These are phyloP conservation scores for Phaeomoniella chlamydospora DNA, from an alignment of 2,329 filamentous ascomycete genomes.

Conservation along the genomic window DNA sequence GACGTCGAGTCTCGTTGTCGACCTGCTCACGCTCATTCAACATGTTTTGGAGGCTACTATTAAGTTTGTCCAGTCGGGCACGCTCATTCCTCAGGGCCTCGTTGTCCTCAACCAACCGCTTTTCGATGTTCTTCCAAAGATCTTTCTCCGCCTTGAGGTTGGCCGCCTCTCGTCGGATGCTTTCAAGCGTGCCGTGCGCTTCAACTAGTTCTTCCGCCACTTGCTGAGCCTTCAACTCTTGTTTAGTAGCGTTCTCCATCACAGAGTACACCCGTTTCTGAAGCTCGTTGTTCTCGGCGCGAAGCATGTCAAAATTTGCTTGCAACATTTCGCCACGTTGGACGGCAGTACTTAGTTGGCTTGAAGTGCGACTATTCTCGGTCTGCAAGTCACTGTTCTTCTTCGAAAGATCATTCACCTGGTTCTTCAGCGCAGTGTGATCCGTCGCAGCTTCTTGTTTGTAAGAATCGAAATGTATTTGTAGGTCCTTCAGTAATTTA, in stretches of 20 bases:
- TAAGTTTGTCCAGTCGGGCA: constrained; percentile 64
- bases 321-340: constrained; percentile 85
- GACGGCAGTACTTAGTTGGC: constrained; percentile 65
- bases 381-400: constrained; percentile 74
- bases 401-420: constrained; percentile 64
- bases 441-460: constrained; percentile 74
- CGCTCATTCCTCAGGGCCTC: constrained; percentile 74
- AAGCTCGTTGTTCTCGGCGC: constrained; percentile 71
- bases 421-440: constrained; percentile 66
- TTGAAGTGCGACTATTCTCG: constrained; percentile 65
- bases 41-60: constrained; percentile 72
- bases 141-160: constrained; percentile 93
- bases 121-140: constrained; percentile 86
- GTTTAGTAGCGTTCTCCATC: constrained; percentile 72
- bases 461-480: constrained; percentile 79
- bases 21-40: constrained; percentile 82
- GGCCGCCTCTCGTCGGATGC: constrained; percentile 75
- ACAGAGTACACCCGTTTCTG: constrained; percentile 67
- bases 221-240: constrained; percentile 81
- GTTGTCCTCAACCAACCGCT: constrained; percentile 75
- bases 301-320: constrained; percentile 69
- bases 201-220: constrained; percentile 88
- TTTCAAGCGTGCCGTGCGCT: constrained; percentile 65
- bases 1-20: constrained; percentile 67
- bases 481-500: constrained; percentile 71